phyloP scores from a whole-genome alignment of 73 alveolate species.

The Loxodes magnus region DNA sequence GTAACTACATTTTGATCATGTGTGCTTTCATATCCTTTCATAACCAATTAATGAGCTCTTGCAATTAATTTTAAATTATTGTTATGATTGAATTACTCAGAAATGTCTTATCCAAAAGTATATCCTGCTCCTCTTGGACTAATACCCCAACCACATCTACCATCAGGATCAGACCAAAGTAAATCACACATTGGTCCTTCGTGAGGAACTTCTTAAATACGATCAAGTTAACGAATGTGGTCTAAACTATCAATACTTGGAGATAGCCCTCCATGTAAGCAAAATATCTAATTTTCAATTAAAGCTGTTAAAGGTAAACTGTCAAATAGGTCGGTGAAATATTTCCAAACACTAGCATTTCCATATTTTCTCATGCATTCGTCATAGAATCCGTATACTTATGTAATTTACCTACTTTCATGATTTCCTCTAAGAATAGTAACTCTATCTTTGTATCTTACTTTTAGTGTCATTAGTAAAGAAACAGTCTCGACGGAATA shows the following conservation, averaged over 20 bases:
- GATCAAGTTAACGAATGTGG: conserved; percentile 59
- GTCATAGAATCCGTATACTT: conserved; percentile 83
- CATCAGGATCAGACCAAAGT: conserved; percentile 74
- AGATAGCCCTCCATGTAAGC: conserved; percentile 88
- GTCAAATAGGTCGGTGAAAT: conserved; percentile 83
- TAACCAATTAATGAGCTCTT: conserved; percentile 70
- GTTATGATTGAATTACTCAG: conserved; percentile 68
- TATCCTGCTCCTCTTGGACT: conserved; percentile 72
- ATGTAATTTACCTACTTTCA: conserved; percentile 66
- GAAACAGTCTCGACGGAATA: conserved; percentile 79
- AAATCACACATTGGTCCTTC: conserved; percentile 73
- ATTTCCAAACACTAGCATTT: conserved; percentile 77
- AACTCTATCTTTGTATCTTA: conserved; percentile 67
- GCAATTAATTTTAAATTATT: conserved; percentile 25
- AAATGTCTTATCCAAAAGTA: conserved; percentile 84
- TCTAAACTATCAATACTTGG: conserved; percentile 46
- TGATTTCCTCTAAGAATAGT: conserved; percentile 90
- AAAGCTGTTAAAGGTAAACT: conserved; percentile 71
- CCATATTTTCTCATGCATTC: conserved; percentile 85
- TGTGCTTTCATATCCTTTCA: conserved; percentile 79
- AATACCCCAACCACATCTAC: conserved; percentile 81
- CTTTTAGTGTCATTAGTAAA: conserved; percentile 62
- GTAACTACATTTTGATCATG: conserved; percentile 63
- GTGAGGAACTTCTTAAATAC: conserved; percentile 71
- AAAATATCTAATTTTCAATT: conserved; percentile 73